Base-by-base conservation (phyloP, 306 rosid genomes). In the Rosa persica region DNA sequence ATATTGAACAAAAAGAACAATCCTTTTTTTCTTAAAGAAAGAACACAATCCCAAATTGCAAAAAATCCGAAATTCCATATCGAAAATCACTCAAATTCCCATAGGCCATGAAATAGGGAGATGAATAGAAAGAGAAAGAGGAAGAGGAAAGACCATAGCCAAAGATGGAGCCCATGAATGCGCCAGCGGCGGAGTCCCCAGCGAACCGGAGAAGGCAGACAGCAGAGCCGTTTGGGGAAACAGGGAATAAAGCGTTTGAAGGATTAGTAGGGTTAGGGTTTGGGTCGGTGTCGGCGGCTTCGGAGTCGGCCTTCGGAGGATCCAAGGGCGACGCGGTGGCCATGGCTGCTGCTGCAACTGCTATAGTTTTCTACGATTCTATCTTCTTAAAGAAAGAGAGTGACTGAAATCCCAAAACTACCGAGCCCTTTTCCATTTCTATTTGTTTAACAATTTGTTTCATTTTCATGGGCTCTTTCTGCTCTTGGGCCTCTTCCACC, bases 91-190 rank as follows among this genome's bases (percentile, higher is more conserved):
- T 30, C 36, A 30, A 30, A 10, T 39, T 48, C 38, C 20, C 72
- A 65, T 6, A 48, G 22, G 40, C 17, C 39, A 36, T 65, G 39
- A 36, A n/a, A 13, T 19, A 17, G 2, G 11, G 0, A 49, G 36
- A 64, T 11, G 16, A 34, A 23, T 6, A 47, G 25, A 67, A 36
- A 75, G 34, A 67, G 48, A 67, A 60, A 40, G 44, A 20, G 70
- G 54, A 72, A 40, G 5, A 64, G 54, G 8, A 19, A 44, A 16
- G 11, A 95, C 99, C 99, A 49, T 91, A 95, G 84, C 99, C 99
- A 49, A 95, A 95, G 67, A 95, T 78, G 86, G 96, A 91, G 82
- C 99, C 99, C 98, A 95, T 95, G 83, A 95, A 79, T 62, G 96
- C 99, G 22, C 99, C 98, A 54, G 86, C 89, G 67, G 86, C 87